Evolutionary conservation across 2,329 filamentous ascomycete genomes (phyloP).

Genomic region (Fusarium globosum): DNA sequence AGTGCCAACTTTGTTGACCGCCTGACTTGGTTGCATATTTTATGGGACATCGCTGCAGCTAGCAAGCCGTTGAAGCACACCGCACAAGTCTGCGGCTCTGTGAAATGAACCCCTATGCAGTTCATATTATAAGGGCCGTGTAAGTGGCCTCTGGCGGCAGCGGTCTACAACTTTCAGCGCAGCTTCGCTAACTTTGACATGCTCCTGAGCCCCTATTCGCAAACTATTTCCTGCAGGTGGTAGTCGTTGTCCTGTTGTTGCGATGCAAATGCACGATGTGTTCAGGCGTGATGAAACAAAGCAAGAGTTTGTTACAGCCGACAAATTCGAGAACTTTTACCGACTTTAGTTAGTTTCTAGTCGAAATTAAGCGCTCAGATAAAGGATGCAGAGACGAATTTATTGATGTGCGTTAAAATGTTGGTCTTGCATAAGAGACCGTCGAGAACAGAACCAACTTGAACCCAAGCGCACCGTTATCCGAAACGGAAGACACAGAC

Average conservation of each 20-base stretch:
- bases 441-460: conserved; percentile 19
- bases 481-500: conserved; percentile 28
- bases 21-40: conserved; percentile 48
- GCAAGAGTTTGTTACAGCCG: conserved; percentile 8
- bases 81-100: conserved; percentile 45
- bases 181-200: not conserved
- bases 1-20: conserved; percentile 44
- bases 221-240: not conserved
- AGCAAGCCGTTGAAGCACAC: conserved; percentile 44
- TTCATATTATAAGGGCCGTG: conserved; percentile 40
- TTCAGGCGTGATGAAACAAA: conserved; percentile 13
- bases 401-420: conserved; percentile 19
- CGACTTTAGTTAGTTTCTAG: conserved; percentile 1
- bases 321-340: conserved; percentile 8
- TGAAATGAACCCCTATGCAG: conserved; percentile 44
- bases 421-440: conserved; percentile 24
- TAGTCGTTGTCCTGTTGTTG: conserved; percentile 29
- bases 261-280: conserved; percentile 12
- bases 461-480: conserved; percentile 37
- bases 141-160: conserved; percentile 31
- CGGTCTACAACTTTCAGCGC: conserved; percentile 22
- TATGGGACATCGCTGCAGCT: conserved; percentile 48
- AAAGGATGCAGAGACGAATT: conserved; percentile 15
- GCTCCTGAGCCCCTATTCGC: conserved; percentile 37
- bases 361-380: conserved; percentile 19